Evolutionary conservation across 108 stramenopile genomes (phyloP), one percentile per base, ranked within the genome.

Genomic region (Bacterosira constricta): DNA sequence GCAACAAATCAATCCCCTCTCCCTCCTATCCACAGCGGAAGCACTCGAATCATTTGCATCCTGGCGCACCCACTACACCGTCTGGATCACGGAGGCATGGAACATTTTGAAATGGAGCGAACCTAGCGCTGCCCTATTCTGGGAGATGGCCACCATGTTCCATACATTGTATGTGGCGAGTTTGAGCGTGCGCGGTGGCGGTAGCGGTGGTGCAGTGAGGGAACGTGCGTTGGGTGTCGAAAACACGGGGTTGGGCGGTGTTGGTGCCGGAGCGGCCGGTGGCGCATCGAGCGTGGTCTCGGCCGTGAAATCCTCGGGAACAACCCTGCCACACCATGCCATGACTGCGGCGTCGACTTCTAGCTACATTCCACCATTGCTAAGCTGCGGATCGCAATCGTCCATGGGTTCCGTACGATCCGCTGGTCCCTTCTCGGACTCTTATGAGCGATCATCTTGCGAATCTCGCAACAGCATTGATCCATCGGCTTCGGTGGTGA

Each of bases 71-170:
- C 89, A 92, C 5, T 97, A 97, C 83, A 95, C 95, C 1, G 86
- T 88, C 12, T 91, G 88, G 90, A 95, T 97, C 52, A 87, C 96
- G 15, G 96, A 97, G 80, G 95, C 93, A 27, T 96, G 95, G 95
- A 77, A 92, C 65, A 85, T 93, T 7, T 72, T 97, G 49, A 88
- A 90, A 52, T 89, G 88, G 96, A 90, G 88, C 6, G 93, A 96
- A 67, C 93, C 94, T 5, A 75, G 76, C 26, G 93, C 96, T 0
- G 92, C 90, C n/a, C 77, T 97, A 8, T 96, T 97, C 79, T 97
- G 96, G 96, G 96, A 97, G 80, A 97, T 97, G 94, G 93, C 95
- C 27, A 90, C 89, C 67, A 91, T 97, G 92, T 97, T 91, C 71
- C 92, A 94, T 59, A 89, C 92, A 13, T 68, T 94, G 9, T 91